These are phyloP conservation scores for Psilocybe tampanensis DNA, from an alignment of 768 basidiomycete genomes.

Conservation along the genomic window DNA sequence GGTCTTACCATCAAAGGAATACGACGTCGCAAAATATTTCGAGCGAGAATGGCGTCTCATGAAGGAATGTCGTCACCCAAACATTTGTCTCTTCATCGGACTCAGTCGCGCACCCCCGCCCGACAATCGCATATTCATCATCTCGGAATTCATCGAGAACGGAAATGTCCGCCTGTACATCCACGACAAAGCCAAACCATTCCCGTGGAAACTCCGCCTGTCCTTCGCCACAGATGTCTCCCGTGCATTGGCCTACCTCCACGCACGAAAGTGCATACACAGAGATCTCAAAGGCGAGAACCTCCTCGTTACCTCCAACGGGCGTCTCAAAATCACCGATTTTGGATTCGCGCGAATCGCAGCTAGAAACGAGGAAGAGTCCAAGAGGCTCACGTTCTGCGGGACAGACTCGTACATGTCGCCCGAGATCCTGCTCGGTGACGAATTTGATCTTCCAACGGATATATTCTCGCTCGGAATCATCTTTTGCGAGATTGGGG, in stretches of 20 bases:
- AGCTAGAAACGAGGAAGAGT: slow-evolving; percentile 89
- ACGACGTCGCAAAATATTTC: slow-evolving; percentile 97
- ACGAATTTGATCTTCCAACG: slow-evolving; percentile 91
- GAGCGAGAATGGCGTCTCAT: slow-evolving; percentile 98
- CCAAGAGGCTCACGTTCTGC: slow-evolving; percentile 81
- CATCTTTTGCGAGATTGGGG: slow-evolving; percentile 90
- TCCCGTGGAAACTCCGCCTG: slow-evolving; percentile 92
- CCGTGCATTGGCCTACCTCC: slow-evolving; percentile 95
- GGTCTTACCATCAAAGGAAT: slow-evolving; percentile 87
- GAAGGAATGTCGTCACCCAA: slow-evolving; percentile 93
- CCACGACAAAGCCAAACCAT: slow-evolving; percentile 76
- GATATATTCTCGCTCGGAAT: slow-evolving; percentile 95
- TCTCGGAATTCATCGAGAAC: slow-evolving; percentile 93
- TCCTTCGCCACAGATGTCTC: slow-evolving; percentile 96
- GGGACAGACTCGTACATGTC: slow-evolving; percentile 97
- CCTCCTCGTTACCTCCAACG: slow-evolving; percentile 91
- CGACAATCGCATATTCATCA: slow-evolving; percentile 87
- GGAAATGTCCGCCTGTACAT: slow-evolving; percentile 93
- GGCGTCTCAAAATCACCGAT: slow-evolving; percentile 96
- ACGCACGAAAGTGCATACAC: slow-evolving; percentile 88
- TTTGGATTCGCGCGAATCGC: slow-evolving; percentile 97
- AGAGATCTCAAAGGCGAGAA: slow-evolving; percentile 98
- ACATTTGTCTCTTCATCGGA: slow-evolving; percentile 92
- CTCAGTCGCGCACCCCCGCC: slow-evolving; percentile 78
- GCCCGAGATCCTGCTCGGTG: slow-evolving; percentile 90